Evolutionary conservation across 257 asterid genomes (phyloP).

Genomic region (Echites panduratus): DNA sequence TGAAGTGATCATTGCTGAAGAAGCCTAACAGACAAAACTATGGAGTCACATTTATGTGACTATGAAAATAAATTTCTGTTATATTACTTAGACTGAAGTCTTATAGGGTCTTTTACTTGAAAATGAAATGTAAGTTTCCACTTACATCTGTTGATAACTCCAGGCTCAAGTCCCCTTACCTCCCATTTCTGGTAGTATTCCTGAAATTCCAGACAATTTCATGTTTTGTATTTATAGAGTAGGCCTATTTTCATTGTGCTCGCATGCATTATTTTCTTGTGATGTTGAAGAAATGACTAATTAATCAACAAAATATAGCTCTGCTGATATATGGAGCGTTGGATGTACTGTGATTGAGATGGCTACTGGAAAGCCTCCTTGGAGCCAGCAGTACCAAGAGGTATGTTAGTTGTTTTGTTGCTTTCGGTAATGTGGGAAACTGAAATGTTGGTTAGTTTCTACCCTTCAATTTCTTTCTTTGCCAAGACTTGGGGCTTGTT

Average conservation of each 20-base stretch:
- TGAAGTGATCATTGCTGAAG: no score
- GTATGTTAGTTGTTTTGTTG: constrained; percentile 16
- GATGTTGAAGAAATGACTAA: background rate
- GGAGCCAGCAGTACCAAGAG: constrained; percentile 99
- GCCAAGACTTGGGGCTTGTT: constrained; percentile 16
- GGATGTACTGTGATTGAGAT: constrained; percentile 98
- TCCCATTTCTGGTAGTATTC: constrained; percentile 1
- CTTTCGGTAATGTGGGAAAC: constrained; percentile 7
- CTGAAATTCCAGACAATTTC: no score
- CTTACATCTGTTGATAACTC: background rate
- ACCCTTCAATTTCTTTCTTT: constrained; percentile 12
- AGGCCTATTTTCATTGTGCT: background rate
- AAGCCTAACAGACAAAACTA: background rate
- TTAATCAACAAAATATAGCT: constrained; percentile 33
- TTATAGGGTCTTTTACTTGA: background rate
- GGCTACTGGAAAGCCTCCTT: constrained; percentile 99
- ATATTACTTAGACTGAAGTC: background rate
- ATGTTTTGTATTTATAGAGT: background rate
- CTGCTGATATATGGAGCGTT: constrained; percentile 99
- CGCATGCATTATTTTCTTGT: background rate
- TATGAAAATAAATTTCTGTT: background rate
- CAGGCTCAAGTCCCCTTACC: background rate
- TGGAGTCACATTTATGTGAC: background rate
- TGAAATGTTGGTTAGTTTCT: constrained; percentile 9
- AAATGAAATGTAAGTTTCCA: background rate